phyloP scores from a whole-genome alignment of 2,329 filamentous ascomycete species.

The Madurella mycetomatis region DNA sequence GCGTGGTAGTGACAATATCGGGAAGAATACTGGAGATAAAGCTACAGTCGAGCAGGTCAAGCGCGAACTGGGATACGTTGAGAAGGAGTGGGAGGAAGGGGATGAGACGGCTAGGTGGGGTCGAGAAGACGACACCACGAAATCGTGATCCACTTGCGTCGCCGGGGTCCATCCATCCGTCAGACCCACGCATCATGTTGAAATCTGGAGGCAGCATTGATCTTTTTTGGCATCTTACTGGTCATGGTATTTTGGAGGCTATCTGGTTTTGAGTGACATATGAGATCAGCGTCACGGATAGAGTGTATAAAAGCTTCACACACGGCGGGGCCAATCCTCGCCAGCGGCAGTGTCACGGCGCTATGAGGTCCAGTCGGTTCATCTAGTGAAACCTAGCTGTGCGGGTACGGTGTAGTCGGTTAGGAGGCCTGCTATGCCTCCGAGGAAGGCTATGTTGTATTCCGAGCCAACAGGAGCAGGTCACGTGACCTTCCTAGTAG shows the following conservation, averaged over 20 bases:
- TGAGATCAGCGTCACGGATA: not conserved
- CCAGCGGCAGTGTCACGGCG: too few relatives aligned
- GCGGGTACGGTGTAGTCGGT: too few relatives aligned
- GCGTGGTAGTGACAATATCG: conserved; percentile 62
- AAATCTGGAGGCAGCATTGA: too few relatives aligned
- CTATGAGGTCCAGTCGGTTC: too few relatives aligned
- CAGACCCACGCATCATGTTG: too few relatives aligned
- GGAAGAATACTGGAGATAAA: conserved; percentile 91
- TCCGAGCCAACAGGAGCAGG: too few relatives aligned
- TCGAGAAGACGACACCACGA: conserved; percentile 37
- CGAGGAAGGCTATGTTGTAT: too few relatives aligned
- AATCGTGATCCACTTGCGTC: conserved; percentile 16
- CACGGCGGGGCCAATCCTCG: not conserved
- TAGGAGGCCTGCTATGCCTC: too few relatives aligned
- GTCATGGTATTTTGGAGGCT: not conserved
- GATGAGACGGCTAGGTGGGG: conserved; percentile 85
- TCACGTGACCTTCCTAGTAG: too few relatives aligned
- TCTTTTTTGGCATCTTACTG: not conserved
- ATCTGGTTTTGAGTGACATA: not conserved
- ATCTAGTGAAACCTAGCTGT: too few relatives aligned
- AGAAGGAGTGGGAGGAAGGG: conserved; percentile 76
- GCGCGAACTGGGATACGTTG: conserved; percentile 76
- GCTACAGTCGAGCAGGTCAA: conserved; percentile 79
- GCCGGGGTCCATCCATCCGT: too few relatives aligned
- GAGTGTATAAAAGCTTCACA: not conserved